Percentiles rank a stretch among this genome's conserved stretches.
Conservation (phyloP, 305 asterid species). For the Stenogyne calaminthoides region DNA sequence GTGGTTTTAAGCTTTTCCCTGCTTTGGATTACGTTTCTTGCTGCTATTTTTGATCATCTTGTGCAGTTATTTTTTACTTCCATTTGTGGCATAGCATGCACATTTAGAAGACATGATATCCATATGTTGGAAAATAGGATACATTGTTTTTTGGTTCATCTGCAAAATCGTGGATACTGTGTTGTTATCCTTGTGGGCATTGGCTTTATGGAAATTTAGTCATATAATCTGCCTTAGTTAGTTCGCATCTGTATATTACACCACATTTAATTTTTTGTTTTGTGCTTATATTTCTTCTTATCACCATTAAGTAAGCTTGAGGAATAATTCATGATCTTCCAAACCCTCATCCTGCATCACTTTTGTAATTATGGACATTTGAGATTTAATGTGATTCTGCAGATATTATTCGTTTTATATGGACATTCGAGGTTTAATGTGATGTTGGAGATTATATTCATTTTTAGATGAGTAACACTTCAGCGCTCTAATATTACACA, state of each 20-base stretch:
- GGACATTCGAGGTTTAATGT: neutral
- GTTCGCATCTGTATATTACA: slow-evolving; percentile 51
- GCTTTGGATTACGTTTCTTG: slow-evolving; percentile 33
- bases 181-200: slow-evolving; percentile 31
- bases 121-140: slow-evolving; percentile 37
- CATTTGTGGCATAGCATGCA: slow-evolving; percentile 36
- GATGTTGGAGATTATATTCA: neutral
- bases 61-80: slow-evolving; percentile 46
- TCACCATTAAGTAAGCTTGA: no score
- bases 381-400: neutral
- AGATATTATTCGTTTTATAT: neutral
- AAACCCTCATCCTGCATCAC: no score
- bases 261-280: slow-evolving; percentile 25
- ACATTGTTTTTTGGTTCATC: slow-evolving; percentile 30
- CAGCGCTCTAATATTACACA: no score
- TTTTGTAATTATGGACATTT: neutral
- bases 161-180: slow-evolving; percentile 29
- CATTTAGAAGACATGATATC: slow-evolving; percentile 31
- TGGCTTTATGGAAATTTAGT: slow-evolving; percentile 45
- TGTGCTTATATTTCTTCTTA: slow-evolving; percentile 19
- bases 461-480: no score
- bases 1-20: slow-evolving; percentile 26
- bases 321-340: neutral
- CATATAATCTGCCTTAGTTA: slow-evolving; percentile 26
- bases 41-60: slow-evolving; percentile 36